Conservation (phyloP, 306 rosid species). For the Prunus mira region DNA sequence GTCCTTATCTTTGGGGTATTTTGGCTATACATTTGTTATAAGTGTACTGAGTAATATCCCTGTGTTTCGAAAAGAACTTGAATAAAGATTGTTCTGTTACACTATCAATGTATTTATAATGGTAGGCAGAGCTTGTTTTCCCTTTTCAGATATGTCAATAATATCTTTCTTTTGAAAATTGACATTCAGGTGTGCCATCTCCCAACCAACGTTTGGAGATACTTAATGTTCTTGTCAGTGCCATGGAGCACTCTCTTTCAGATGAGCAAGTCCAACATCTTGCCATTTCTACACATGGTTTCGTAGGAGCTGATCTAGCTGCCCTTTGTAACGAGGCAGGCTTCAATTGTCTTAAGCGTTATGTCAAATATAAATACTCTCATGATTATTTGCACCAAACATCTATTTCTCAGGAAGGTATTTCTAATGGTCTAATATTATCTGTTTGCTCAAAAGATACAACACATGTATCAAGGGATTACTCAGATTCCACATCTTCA, state of each 20-base stretch:
- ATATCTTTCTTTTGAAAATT: conserved; percentile 12
- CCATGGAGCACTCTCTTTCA: conserved; percentile 65
- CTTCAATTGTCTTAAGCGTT: conserved; percentile 54
- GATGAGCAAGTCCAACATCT: conserved; percentile 67
- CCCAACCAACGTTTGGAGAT: conserved; percentile 68
- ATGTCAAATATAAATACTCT: conserved; percentile 33
- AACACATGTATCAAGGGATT: conserved; percentile 24
- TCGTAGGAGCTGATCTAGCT: conserved; percentile 90
- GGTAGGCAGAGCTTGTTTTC: not conserved
- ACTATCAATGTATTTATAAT: not conserved
- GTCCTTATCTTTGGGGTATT: not conserved
- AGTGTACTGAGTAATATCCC: not conserved
- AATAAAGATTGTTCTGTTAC: not conserved
- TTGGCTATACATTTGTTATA: not conserved
- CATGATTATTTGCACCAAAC: conserved; percentile 23
- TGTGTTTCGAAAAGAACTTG: not conserved
- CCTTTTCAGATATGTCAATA: not conserved
- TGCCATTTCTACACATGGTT: conserved; percentile 78
- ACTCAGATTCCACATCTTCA: conserved; percentile 34
- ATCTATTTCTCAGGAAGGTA: conserved; percentile 17
- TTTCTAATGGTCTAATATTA: conserved; percentile 24
- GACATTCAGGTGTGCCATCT: conserved; percentile 80
- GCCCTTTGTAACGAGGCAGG: conserved; percentile 82
- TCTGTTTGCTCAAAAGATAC: conserved; percentile 27
- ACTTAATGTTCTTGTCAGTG: conserved; percentile 61